A percentile compares a stretch with the other conserved stretches of the same genome.
Evolutionary conservation across 306 rosid genomes (phyloP).

Genomic region (Prunus mume): DNA sequence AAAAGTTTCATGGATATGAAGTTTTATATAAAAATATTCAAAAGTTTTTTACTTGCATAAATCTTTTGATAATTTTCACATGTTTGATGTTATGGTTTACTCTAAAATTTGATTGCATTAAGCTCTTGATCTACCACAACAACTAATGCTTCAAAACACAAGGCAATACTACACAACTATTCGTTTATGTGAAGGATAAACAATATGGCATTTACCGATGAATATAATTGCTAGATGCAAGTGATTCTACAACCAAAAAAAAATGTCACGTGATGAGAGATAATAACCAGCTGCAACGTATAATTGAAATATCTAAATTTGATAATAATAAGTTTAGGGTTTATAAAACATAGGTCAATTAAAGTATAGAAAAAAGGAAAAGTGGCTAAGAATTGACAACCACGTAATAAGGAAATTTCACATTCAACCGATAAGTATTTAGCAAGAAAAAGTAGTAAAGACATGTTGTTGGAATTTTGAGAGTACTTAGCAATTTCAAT

Average conservation of each 20-base stretch:
- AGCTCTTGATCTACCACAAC: neutral
- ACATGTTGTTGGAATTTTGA: too few relatives aligned
- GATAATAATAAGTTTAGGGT: accelerated
- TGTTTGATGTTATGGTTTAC: neutral
- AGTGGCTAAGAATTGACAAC: too few relatives aligned
- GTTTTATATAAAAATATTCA: neutral
- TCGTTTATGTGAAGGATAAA: too few relatives aligned
- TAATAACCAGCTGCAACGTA: neutral
- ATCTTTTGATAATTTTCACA: neutral
- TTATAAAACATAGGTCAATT: too few relatives aligned
- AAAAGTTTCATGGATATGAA: neutral
- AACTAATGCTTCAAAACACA: neutral
- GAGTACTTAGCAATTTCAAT: too few relatives aligned
- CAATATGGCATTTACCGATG: neutral
- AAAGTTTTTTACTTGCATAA: neutral
- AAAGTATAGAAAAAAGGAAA: too few relatives aligned
- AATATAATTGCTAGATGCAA: too few relatives aligned
- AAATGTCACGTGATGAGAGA: neutral
- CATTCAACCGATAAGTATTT: too few relatives aligned
- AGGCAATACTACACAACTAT: too few relatives aligned
- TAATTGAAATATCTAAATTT: neutral
- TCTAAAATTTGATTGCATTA: neutral
- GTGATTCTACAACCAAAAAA: neutral
- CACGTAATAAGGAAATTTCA: too few relatives aligned
- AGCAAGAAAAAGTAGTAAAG: too few relatives aligned